Base-by-base conservation (phyloP, 164 flowering plant species). In the Macadamia tetraphylla region DNA sequence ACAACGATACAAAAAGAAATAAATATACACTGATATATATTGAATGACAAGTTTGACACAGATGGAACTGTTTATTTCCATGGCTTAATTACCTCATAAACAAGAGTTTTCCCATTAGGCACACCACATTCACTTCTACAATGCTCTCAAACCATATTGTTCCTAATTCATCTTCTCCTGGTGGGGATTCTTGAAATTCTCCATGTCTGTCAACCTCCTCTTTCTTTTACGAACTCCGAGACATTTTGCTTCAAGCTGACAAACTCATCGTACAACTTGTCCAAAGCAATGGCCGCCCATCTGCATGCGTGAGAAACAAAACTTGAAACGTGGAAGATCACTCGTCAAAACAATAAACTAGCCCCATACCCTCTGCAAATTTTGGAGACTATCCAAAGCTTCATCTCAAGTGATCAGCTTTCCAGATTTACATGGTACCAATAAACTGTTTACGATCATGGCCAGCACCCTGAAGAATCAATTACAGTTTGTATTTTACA, bases 381-480 rank as follows among this genome's bases (percentile, higher is more conserved):
- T 15, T 29, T 65, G 18, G 57, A 8, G 7, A 58, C 42, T 18
- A n/a, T 29, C 57, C 3, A 46, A 17, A 32, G 53, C 58, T 46
- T 44, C 65, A 6, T 58, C 30, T 58, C 30, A 32, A 57, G n/a
- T 15, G 46, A 64, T 59, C 55, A 30, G 48, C 62, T 46, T 62
- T 63, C 63, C 23, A 56, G 62, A 68, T 73, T 40, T 63, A 59
- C 75, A 68, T 58, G 63, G 68, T 68, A 68, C 49, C 29, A 58
- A 63, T 56, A 73, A 58, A 67, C 13, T 63, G 62, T 67, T 52
- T 62, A n/a, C 23, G 65, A 66, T 51, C 35, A 65, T 30, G 52
- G 65, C 59, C 63, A 65, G 68, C 67, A 65, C 49, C 65, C 69
- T 35, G 69, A 65, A 60, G 69, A 60, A 71, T 71, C 68, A 35